Evolutionary conservation across 2,329 filamentous ascomycete genomes (phyloP).

Genomic region (Ophiostoma populinum): DNA sequence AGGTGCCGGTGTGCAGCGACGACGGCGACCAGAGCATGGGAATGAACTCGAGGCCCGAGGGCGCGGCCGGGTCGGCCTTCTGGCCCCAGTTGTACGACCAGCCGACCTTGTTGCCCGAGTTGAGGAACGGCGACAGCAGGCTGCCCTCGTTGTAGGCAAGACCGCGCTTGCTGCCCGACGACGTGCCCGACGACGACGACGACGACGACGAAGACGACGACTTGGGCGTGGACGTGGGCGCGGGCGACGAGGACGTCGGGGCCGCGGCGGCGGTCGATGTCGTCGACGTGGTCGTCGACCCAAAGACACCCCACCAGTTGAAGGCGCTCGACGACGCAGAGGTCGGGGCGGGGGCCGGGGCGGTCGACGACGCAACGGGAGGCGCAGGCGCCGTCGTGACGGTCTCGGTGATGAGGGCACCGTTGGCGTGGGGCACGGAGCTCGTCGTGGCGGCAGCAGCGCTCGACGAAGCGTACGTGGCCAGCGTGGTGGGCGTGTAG

Average conservation of each 20-base stretch:
- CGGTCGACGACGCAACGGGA: no score
- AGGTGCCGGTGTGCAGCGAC: conserved; percentile 29
- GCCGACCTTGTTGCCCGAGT: conserved; percentile 23
- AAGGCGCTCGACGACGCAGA: conserved; percentile 21
- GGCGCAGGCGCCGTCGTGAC: no score
- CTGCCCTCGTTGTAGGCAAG: conserved; percentile 46
- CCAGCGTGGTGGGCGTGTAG: not conserved
- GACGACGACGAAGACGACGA: conserved; percentile 6
- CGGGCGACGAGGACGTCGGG: not conserved
- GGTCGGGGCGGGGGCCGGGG: no score
- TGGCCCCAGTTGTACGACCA: conserved; percentile 59
- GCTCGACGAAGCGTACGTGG: not conserved
- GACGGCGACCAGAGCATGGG: conserved; percentile 48
- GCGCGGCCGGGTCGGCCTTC: conserved; percentile 20
- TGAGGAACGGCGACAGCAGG: conserved; percentile 33
- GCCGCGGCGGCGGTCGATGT: conserved; percentile 1
- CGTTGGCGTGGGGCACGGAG: conserved; percentile 44
- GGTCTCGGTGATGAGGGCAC: not conserved
- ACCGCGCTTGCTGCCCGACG: conserved; percentile 37
- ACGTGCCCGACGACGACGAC: not conserved
- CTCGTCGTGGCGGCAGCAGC: not conserved
- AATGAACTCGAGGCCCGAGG: conserved; percentile 35
- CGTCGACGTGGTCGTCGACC: conserved; percentile 2
- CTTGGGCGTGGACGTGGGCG: not conserved
- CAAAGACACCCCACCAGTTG: no score